Evolutionary conservation across 2,329 filamentous ascomycete species (phyloP), one percentile per base, ranked within the genome.

Genomic region (Aspergillus neoniger): DNA sequence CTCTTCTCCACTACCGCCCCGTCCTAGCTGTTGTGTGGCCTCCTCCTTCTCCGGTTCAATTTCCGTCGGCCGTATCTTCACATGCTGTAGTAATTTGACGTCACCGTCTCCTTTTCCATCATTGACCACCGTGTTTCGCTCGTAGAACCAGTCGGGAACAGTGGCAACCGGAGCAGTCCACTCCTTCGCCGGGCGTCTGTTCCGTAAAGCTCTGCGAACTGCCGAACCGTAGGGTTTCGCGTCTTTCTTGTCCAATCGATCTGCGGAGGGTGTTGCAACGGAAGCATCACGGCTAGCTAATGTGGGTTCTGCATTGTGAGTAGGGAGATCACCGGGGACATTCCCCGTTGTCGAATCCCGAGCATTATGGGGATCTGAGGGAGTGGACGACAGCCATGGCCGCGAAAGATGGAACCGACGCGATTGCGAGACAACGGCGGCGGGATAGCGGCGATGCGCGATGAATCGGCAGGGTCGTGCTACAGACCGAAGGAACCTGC

Each of bases 151-250:
- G 5, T 69, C 60, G 1, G 77, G 77, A 21, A 79, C 66, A 2
- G 66, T 69, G 5, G 71, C 66, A 5, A 60, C 60, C 4, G 67
- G 65, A 2, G 68, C 49, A 7, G 59, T 48, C 38, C 50, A 59
- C 32, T 73, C 67, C 19, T 68, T 65, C 5, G 64, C 53, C 1
- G 64, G 54, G 59, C 69, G 74, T 50, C 65, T 69, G 52, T 76
- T 77, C 51, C 76, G 73, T 69, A 76, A 72, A 12, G 74, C 72
- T 53, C 77, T 71, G 32, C 77, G 76, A 41, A 76, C 58, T 6
- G 72, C 76, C 44, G 76, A 78, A 1, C 77, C 76, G 64, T 79
- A 79, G 5, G 75, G 75, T 23, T 68, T 68, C 14, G 68, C 58
- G 9, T 69, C 68, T 15, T 69, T 70, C 36, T 67, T 69, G 39